Base-by-base conservation (phyloP, 371 early-diverging fungal species). In the Funneliformis caledonium region DNA sequence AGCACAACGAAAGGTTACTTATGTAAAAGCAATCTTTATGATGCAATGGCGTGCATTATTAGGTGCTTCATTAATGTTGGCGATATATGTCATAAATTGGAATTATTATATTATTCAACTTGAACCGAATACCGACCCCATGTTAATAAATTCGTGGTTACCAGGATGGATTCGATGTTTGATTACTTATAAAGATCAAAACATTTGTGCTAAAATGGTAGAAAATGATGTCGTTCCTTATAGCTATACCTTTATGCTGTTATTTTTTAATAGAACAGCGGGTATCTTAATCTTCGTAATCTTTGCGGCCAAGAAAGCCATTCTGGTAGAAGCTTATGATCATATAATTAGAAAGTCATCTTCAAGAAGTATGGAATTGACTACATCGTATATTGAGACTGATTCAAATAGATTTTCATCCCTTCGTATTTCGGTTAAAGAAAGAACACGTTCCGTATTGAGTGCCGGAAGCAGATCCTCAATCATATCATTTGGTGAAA, bases 21-120 rank as follows among this genome's bases (percentile, higher is more conserved):
- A 68, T 22, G 16, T 37, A 12, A 68, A 19, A 68, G 9, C 48
- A 3, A 52, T 78, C 22, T 37, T 78, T 6, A 48, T 6, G 12
- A 11, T 78, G n/a, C 78, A 78, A 68, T 78, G 78, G 78, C 78
- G 78, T 1, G 67, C 78, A 37, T 68, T 68, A 78, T 37, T 68
- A 19, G 78, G 78, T 0, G 78, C 48, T 10, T 78, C 68, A 10
- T 37, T 78, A 7, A 78, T 78, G 78, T 37, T 78, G 6, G n/a
- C 37, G 11, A 50, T 78, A 10, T 78, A 78, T n/a, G n/a, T n/a
- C 2, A 9, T 68, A 61, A 33, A 45, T 48, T 78, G 68, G 78
- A 1, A n/a, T 67, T 9, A 42, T 68, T 52, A 9, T 48, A 2
- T 31, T 67, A 19, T 33, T 50, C 2, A 5, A 16, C 52, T 47